Evolutionary conservation across 202 grass and related monocot species (phyloP).

Genomic region (Hordeum pubiflorum): DNA sequence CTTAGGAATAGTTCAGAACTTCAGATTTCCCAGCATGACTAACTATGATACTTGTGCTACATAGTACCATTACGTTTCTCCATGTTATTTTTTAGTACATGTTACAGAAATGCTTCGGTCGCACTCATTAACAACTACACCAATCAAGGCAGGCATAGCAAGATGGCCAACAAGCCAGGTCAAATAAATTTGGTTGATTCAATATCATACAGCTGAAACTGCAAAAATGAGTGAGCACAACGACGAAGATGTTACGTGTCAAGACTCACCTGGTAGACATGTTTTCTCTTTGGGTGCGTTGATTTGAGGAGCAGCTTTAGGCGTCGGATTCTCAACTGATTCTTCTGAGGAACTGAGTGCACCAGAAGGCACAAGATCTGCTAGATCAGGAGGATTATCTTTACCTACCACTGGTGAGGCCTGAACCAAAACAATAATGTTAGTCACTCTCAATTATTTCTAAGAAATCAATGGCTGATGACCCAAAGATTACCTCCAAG

Average conservation of each 20-base stretch:
- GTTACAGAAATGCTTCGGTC: not conserved
- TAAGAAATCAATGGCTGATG: not conserved
- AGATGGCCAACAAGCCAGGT: not conserved
- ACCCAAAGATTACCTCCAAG: conserved; percentile 62
- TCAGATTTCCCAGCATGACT: conserved; percentile 1
- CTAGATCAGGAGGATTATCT: conserved; percentile 88
- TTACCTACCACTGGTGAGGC: conserved; percentile 68
- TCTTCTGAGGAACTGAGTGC: conserved; percentile 29
- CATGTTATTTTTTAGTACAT: not conserved
- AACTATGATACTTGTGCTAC: not conserved
- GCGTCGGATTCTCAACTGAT: conserved; percentile 29
- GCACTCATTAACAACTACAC: not conserved
- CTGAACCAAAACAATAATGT: conserved; percentile 49
- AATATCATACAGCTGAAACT: conserved; percentile 12
- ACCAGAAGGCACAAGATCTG: conserved; percentile 60
- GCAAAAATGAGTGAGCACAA: conserved; percentile 6
- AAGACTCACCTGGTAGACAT: conserved; percentile 35
- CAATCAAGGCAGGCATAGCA: not conserved
- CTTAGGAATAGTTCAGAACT: not conserved
- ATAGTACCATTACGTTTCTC: not conserved
- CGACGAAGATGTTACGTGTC: not conserved
- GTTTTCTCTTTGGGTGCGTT: conserved; percentile 42
- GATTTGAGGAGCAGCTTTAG: conserved; percentile 37
- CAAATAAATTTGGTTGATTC: conserved; percentile 12
- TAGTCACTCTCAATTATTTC: conserved; percentile 5